Conservation (phyloP, 163 green algal species). For the Prototheca cutis region DNA sequence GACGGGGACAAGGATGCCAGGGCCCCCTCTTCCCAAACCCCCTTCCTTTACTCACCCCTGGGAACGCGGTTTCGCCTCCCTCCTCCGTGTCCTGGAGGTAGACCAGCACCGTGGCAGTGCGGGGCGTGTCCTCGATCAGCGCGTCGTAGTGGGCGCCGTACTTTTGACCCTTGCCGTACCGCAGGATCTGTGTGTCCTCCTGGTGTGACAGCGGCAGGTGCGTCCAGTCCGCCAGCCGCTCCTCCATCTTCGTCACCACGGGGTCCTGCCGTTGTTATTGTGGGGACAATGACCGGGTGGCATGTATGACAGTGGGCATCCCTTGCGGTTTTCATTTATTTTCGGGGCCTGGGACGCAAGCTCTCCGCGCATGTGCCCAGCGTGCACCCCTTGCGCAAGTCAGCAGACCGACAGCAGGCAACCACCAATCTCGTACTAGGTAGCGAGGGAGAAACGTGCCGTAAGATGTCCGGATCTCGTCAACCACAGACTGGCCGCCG, state of each 20-base stretch:
- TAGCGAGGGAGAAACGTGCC: slow-evolving; percentile 35
- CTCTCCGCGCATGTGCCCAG: too few species aligned
- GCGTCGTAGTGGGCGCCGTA: slow-evolving; percentile 64
- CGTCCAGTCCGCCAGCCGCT: slow-evolving; percentile 50
- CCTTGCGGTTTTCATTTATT: too few species aligned
- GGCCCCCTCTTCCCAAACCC: too few species aligned
- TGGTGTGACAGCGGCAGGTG: slow-evolving; percentile 50
- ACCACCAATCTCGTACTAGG: too few species aligned
- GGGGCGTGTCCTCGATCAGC: slow-evolving; percentile 37
- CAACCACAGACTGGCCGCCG: slow-evolving; percentile 21
- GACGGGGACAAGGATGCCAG: too few species aligned
- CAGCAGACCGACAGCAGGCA: too few species aligned
- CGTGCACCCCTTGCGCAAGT: too few species aligned
- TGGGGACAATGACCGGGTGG: too few species aligned
- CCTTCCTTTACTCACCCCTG: too few species aligned
- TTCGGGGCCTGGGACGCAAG: too few species aligned
- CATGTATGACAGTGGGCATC: too few species aligned
- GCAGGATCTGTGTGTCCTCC: slow-evolving; percentile 71
- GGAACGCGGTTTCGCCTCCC: slow-evolving; percentile 76
- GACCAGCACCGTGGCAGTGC: slow-evolving; percentile 59
- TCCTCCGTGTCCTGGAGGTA: slow-evolving; percentile 40
- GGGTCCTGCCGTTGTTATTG: slow-evolving; percentile 34
- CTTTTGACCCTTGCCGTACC: slow-evolving; percentile 63
- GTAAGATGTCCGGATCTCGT: slow-evolving; percentile 46
- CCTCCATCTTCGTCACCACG: slow-evolving; percentile 46